phyloP scores from a whole-genome alignment of 805 yeast genomes.

The Candida alai region DNA sequence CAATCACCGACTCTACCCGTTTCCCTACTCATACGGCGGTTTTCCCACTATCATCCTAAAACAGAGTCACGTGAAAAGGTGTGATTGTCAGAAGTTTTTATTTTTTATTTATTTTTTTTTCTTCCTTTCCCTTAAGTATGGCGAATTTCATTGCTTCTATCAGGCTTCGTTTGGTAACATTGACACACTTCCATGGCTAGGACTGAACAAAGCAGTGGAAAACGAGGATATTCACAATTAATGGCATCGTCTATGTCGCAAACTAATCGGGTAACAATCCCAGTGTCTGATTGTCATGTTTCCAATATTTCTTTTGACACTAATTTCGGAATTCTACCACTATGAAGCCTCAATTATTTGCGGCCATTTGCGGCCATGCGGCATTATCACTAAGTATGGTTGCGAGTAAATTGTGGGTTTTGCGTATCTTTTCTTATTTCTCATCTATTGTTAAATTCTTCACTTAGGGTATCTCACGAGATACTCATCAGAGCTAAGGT shows the following conservation, averaged over 20 bases:
- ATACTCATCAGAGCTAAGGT: no score
- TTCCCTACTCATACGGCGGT: no score
- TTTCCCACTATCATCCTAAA: no score
- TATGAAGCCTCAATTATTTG: no score
- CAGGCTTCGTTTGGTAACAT: background rate
- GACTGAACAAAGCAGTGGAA: background rate
- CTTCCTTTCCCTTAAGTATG: background rate
- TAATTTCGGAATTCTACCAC: no score
- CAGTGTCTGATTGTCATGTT: no score
- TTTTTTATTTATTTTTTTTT: background rate
- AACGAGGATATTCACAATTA: background rate
- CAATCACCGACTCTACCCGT: no score
- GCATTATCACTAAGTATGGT: no score
- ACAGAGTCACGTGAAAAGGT: constrained; percentile 2
- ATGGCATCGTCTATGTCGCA: background rate
- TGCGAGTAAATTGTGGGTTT: no score
- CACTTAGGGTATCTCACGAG: no score
- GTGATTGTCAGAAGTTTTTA: constrained; percentile 1
- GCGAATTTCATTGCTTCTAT: background rate
- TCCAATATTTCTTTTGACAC: constrained; percentile 1
- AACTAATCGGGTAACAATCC: background rate
- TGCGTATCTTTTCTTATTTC: no score
- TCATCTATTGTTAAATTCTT: no score
- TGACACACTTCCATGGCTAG: background rate
- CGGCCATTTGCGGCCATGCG: background rate